Evolutionary conservation across 169 alveolate species (phyloP), one percentile per base, ranked within the genome.

Genomic region (Theileria parva): DNA sequence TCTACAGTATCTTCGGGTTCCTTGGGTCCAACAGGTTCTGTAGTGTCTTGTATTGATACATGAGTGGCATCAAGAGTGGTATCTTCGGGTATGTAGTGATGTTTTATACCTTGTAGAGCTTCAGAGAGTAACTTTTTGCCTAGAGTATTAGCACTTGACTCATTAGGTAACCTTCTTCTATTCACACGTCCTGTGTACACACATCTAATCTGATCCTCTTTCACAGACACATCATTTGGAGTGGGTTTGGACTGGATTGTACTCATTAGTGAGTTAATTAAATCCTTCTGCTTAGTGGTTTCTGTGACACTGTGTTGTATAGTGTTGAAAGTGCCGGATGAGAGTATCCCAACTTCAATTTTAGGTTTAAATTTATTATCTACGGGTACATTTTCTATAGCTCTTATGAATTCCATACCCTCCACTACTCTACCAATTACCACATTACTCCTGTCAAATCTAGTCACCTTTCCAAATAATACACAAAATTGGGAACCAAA

Each of bases 401-500:
- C 95, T 21, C 97, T 85, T 9, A 95, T 74, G 25, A 93, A 93
- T 50, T 95, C 97, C 96, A 95, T 95, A 13, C 98, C 98, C 51
- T 91, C 93, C 59, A 94, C 87, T 0, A 95, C 93, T 63, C 95
- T 95, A 0, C 98, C 98, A 77, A 95, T 87, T n/a, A 95, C 97
- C 8, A 88, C 93, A 53, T 81, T 72, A 66, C 92, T 96, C 30
- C 87, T 86, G 80, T 95, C 98, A 39, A 95, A 85, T 68, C 85
- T 92, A 1, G 95, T 94, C n/a, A 92, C 81, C 13, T 92, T 88
- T 28, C 93, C 91, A 59, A 95, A 79, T 23, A 97, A 93, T 28
- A 95, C 91, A 74, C 91, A 87, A 77, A 95, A 95, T 70, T 95
- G 97, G 23, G 96, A 90, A 25, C 92, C 90, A 30, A 28, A 81